Conservation (phyloP, 202 grass and related monocot species). For the Hordeum pubiflorum region DNA sequence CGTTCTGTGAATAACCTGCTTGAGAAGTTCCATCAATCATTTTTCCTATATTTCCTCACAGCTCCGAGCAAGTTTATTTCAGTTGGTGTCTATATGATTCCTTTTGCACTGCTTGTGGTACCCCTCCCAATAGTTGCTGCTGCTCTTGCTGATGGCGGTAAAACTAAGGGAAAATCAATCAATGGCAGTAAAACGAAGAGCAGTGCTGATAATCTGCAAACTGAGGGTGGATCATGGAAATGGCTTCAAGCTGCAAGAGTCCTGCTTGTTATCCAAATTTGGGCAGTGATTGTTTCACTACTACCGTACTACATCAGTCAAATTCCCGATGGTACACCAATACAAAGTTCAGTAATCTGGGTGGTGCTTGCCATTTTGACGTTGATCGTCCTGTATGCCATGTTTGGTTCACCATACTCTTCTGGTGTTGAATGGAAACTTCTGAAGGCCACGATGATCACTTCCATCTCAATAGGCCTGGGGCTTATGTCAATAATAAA, state of each 20-base stretch:
- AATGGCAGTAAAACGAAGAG: background rate
- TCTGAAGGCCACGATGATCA: slow-evolving; percentile 73
- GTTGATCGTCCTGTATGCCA: slow-evolving; percentile 38
- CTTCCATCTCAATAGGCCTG: slow-evolving; percentile 56
- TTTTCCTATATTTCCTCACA: slow-evolving; percentile 96
- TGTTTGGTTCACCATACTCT: slow-evolving; percentile 61
- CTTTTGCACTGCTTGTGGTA: slow-evolving; percentile 65
- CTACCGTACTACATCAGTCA: slow-evolving; percentile 63
- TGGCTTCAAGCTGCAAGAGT: slow-evolving; percentile 85
- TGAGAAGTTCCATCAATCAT: slow-evolving; percentile 96
- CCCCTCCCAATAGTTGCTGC: slow-evolving; percentile 88
- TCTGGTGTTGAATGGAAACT: slow-evolving; percentile 66
- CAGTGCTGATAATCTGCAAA: slow-evolving; percentile 21
- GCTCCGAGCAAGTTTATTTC: slow-evolving; percentile 92
- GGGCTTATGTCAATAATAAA: slow-evolving; percentile 95
- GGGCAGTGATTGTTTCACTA: slow-evolving; percentile 63
- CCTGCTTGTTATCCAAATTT: slow-evolving; percentile 63
- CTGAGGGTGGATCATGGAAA: slow-evolving; percentile 48
- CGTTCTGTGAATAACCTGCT: slow-evolving; percentile 89
- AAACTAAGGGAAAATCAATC: slow-evolving; percentile 17
- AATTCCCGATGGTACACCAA: slow-evolving; percentile 40
- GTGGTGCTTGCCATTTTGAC: slow-evolving; percentile 35
- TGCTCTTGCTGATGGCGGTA: slow-evolving; percentile 48
- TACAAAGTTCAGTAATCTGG: slow-evolving; percentile 47
- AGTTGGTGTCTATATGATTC: slow-evolving; percentile 97